These are phyloP conservation scores for Picea glauca DNA, from an alignment of 75 land plant species.

Conservation along the genomic window DNA sequence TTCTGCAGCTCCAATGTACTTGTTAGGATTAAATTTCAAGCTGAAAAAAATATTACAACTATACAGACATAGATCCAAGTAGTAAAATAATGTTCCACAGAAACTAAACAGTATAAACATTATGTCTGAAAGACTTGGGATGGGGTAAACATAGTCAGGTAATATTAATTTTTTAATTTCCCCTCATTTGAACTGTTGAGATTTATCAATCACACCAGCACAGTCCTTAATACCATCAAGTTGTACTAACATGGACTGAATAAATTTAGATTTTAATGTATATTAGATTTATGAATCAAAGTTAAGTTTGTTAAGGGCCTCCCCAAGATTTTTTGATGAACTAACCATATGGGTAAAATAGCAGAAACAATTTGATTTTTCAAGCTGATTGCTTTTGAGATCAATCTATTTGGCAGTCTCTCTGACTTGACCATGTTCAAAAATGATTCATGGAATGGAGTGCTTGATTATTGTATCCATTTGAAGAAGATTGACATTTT, in stretches of 20 bases:
- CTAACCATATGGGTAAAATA: too few species aligned
- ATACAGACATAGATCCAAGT: too few species aligned
- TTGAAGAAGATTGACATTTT: not conserved
- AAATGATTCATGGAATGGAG: not conserved
- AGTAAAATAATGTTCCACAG: not conserved
- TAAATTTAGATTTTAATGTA: too few species aligned
- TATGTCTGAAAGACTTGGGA: not conserved
- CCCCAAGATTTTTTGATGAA: too few species aligned
- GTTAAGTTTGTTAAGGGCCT: too few species aligned
- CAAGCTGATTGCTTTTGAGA: too few species aligned
- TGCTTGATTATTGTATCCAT: not conserved
- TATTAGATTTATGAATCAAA: too few species aligned
- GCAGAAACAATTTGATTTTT: too few species aligned
- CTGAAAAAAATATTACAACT: too few species aligned
- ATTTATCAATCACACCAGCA: not conserved
- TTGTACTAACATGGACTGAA: too few species aligned
- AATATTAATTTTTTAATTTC: not conserved
- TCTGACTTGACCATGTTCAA: not conserved
- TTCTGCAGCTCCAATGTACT: not conserved
- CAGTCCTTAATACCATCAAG: too few species aligned
- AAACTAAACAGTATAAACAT: not conserved
- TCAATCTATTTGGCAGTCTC: too few species aligned
- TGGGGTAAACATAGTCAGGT: not conserved
- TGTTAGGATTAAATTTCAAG: not conserved
- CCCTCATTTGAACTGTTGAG: not conserved